Conservation (phyloP, 2,329 filamentous ascomycete genomes). For the Colletotrichum sp. region DNA sequence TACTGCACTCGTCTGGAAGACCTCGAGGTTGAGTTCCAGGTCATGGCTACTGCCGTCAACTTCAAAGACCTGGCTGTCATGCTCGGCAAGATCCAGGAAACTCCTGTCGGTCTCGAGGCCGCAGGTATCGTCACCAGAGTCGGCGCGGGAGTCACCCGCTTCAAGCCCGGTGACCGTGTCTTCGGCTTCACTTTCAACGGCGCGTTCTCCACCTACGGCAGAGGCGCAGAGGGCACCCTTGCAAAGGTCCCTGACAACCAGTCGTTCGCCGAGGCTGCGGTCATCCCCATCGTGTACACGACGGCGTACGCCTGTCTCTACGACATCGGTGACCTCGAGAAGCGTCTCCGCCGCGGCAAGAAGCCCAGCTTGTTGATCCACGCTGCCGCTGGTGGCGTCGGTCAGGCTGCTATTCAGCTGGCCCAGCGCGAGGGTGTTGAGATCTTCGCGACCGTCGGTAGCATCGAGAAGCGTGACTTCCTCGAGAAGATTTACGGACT, state of each 20-base stretch:
- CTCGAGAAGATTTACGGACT: conserved; percentile 31
- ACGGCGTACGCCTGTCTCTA: conserved; percentile 35
- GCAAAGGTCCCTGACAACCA: conserved; percentile 40
- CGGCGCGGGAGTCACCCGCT: conserved; percentile 29
- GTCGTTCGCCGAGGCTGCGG: conserved; percentile 41
- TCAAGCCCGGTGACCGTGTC: conserved; percentile 36
- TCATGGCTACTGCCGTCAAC: conserved; percentile 30
- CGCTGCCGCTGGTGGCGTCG: conserved; percentile 41
- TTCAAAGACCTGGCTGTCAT: conserved; percentile 31
- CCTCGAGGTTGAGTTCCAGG: conserved; percentile 27
- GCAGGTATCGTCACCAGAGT: conserved; percentile 36
- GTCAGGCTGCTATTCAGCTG: conserved; percentile 43
- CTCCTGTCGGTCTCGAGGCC: conserved; percentile 34
- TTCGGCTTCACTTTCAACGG: conserved; percentile 20
- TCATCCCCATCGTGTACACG: conserved; percentile 28
- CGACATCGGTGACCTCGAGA: conserved; percentile 31
- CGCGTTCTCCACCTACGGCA: conserved; percentile 25
- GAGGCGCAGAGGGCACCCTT: conserved; percentile 27
- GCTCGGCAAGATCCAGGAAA: conserved; percentile 26
- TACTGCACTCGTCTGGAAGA: background rate
- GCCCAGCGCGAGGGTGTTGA: conserved; percentile 42
- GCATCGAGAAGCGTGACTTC: conserved; percentile 32
- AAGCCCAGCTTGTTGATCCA: conserved; percentile 40
- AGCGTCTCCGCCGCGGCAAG: conserved; percentile 31
- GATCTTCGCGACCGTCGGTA: conserved; percentile 45